Evolutionary conservation across 2,329 filamentous ascomycete genomes (phyloP).

Genomic region (Lasiodiplodia hormozganensis): DNA sequence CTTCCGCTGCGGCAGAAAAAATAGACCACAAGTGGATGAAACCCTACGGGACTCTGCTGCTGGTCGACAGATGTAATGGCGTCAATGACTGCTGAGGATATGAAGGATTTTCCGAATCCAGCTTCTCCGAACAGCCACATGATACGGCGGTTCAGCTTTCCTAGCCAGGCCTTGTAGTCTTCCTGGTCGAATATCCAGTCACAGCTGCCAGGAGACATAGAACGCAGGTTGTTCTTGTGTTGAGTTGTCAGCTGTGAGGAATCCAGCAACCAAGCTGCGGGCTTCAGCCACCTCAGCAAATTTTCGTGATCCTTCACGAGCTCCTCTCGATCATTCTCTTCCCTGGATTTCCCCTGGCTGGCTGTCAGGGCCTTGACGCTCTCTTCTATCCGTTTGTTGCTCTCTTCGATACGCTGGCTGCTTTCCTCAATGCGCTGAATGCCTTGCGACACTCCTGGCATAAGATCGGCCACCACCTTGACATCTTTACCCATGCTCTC

Average conservation of each 20-base stretch:
- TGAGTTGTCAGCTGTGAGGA: background rate
- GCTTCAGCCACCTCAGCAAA: background rate
- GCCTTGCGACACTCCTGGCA: no score
- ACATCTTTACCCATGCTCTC: background rate
- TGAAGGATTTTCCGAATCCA: background rate
- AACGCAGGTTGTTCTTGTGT: background rate
- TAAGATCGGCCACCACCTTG: no score
- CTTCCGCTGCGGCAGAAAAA: constrained; percentile 1
- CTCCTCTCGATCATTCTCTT: no score
- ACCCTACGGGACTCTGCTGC: no score
- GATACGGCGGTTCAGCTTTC: no score
- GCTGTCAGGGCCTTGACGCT: no score
- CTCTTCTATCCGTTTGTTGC: no score
- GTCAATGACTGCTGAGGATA: background rate
- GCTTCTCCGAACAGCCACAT: background rate
- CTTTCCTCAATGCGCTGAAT: background rate
- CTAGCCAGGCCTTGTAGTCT: background rate
- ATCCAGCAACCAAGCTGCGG: background rate
- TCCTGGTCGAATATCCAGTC: background rate
- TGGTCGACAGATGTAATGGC: no score
- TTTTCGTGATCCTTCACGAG: background rate
- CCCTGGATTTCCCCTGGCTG: no score
- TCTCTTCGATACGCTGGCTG: no score
- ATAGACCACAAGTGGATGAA: background rate
- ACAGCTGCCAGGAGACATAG: background rate